Percentiles rank a stretch among this genome's conserved stretches.
Conservation (phyloP, 495 filamentous ascomycete species). For the Penicillium arizonense region DNA sequence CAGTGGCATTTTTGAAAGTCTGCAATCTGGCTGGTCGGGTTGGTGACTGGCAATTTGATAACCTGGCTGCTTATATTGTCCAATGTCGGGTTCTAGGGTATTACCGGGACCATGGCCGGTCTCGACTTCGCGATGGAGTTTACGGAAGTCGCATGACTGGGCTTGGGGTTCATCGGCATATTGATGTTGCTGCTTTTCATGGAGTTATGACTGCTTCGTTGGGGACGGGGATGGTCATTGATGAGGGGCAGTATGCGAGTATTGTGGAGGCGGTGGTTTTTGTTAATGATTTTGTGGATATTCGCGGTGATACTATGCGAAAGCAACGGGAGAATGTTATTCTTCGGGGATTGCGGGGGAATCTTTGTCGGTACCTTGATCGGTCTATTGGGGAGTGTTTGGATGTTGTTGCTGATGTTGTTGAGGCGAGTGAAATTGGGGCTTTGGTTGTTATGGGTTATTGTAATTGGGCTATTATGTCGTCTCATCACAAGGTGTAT, state of each 20-base stretch:
- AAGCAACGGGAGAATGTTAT: constrained; percentile 21
- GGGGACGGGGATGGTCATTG: constrained; percentile 10
- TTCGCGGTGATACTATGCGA: constrained; percentile 20
- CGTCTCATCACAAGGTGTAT: constrained; percentile 24
- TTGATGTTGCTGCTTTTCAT: constrained; percentile 11
- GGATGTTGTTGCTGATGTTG: background rate
- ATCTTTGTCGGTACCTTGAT: constrained; percentile 16
- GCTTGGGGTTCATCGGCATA: constrained; percentile 10
- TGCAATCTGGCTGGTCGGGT: constrained; percentile 12
- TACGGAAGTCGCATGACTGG: constrained; percentile 23
- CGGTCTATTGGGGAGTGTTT: constrained; percentile 9
- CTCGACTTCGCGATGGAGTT: constrained; percentile 7
- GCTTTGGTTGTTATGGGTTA: constrained; percentile 18
- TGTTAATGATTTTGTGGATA: constrained; percentile 20
- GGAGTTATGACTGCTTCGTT: constrained; percentile 13
- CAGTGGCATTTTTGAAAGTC: constrained; percentile 18
- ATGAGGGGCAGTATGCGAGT: background rate
- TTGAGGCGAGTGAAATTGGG: constrained; percentile 1
- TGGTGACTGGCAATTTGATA: constrained; percentile 14
- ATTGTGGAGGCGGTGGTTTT: constrained; percentile 10
- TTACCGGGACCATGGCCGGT: constrained; percentile 15
- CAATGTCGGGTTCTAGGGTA: constrained; percentile 22
- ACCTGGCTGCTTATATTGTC: constrained; percentile 12
- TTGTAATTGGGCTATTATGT: constrained; percentile 25
- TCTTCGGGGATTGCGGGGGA: constrained; percentile 15